Base-by-base conservation (phyloP, 2,329 filamentous ascomycete species). In the Raffaelea deltoideospora region DNA sequence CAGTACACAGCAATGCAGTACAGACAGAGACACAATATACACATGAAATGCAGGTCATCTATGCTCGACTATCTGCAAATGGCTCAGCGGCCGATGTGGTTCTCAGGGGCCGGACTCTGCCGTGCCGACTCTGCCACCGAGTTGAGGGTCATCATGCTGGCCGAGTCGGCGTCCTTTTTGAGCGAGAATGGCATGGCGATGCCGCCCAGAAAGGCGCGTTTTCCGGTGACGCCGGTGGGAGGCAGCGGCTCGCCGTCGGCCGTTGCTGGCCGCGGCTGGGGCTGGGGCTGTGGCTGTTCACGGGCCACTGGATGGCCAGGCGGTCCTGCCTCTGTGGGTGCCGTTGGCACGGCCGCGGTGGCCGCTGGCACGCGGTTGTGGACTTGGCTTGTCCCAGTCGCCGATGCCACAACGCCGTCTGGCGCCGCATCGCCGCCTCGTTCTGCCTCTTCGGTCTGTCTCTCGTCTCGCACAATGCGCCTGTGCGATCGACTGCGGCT, bases 171-270 rank as follows among this genome's bases (percentile, higher is more conserved):
- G 17, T 79, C 67, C 44, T 68, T 69, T 36, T 68, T 67, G 13
- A 87, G 53, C 39, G 71, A 79, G 49, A 87, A 87, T 0, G 81
- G 81, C 46, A 83, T 68, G 0, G 81, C 79, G 20, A 85, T 70
- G 1, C 79, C 76, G 17, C 72, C 73, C 6, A 80, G 63, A 32
- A 74, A 75, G 0, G 79, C 76, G 3, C 80, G 62, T 48, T 77
- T 79, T 5, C 70, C 70, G 0, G 65, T 63, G 4, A 65, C 61
- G 0, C 67, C 69, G 0, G 71, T 60, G 43, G 64, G n/a, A n/a
- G n/a, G n/a, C n/a, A n/a, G 55, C 31, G 67, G 55, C 0, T 53
- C 48, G 9, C 23, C n/a, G 34, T 59, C 59, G 22, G 21, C 2
- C 1, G 51, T 44, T 14, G 8, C 10, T 4, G 31, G 19, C 20